These are phyloP conservation scores for Elsinoe fawcettii DNA, from an alignment of 2,329 filamentous ascomycete genomes.

Conservation along the genomic window DNA sequence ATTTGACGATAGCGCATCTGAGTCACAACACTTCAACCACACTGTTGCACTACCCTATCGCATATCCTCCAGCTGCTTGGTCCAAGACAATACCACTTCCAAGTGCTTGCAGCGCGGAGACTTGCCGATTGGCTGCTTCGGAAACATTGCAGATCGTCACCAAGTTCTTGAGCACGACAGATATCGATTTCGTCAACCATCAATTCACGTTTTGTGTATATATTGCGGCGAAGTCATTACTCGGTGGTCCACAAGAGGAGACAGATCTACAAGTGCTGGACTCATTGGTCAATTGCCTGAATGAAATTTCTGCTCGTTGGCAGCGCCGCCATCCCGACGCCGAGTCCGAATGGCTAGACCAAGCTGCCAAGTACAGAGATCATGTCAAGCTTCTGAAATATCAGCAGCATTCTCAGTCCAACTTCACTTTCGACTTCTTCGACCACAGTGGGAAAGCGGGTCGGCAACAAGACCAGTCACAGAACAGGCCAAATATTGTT, in stretches of 20 bases:
- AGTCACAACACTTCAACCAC: neutral
- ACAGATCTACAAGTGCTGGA: conserved; percentile 1
- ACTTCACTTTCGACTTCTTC: conserved; percentile 4
- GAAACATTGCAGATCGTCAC: conserved; percentile 1
- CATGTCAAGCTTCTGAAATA: neutral
- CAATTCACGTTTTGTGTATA: conserved; percentile 9
- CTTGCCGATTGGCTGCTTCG: neutral
- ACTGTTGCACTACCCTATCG: neutral
- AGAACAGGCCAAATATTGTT: neutral
- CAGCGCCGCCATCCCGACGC: neutral
- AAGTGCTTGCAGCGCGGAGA: conserved; percentile 1
- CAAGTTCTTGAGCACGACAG: conserved; percentile 1
- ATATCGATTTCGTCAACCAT: conserved; percentile 4
- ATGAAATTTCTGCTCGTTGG: conserved; percentile 1
- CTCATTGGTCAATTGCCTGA: neutral
- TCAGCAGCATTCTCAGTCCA: neutral
- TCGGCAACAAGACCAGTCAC: neutral
- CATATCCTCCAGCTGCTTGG: neutral
- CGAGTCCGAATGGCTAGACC: neutral
- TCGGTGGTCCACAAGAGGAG: neutral
- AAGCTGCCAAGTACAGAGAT: neutral
- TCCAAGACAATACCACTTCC: neutral
- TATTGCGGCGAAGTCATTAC: neutral
- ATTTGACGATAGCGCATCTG: neutral
- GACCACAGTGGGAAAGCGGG: neutral